These are phyloP conservation scores for Rauvolfia tetraphylla DNA, from an alignment of 257 asterid species.

Conservation along the genomic window DNA sequence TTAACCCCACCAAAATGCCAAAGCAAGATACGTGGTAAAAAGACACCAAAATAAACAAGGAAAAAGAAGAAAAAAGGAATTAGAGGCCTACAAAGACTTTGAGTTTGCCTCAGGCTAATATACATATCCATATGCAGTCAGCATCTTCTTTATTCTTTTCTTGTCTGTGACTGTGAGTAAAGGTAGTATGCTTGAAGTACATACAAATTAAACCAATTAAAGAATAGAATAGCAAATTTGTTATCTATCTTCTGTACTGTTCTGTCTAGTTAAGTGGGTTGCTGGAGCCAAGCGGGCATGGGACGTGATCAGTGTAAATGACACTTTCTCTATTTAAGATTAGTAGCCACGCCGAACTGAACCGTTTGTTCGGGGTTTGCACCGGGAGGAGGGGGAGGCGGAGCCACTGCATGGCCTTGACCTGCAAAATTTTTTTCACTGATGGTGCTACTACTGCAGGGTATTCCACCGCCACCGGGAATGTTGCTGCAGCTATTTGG, in stretches of 20 bases:
- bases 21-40: no score
- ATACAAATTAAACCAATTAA: background rate
- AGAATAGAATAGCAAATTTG: background rate
- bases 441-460: slow-evolving; percentile 23
- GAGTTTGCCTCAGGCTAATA: no score
- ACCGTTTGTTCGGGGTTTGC: background rate
- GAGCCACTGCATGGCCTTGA: background rate
- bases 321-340: background rate
- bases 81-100: no score
- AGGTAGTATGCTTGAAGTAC: no score
- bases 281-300: background rate
- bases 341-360: slow-evolving; percentile 1
- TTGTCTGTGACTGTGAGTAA: background rate
- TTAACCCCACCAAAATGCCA: no score
- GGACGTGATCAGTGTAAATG: no score
- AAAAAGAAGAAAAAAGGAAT: no score
- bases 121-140: no score
- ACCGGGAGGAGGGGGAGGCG: background rate
- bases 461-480: slow-evolving; percentile 25
- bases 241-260: background rate
- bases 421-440: slow-evolving; percentile 8
- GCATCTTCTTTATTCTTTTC: background rate
- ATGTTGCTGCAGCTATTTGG: slow-evolving; percentile 32
- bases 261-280: background rate
- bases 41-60: no score